Base-by-base conservation (phyloP, 306 rosid genomes). In the Lathyrus sativus region DNA sequence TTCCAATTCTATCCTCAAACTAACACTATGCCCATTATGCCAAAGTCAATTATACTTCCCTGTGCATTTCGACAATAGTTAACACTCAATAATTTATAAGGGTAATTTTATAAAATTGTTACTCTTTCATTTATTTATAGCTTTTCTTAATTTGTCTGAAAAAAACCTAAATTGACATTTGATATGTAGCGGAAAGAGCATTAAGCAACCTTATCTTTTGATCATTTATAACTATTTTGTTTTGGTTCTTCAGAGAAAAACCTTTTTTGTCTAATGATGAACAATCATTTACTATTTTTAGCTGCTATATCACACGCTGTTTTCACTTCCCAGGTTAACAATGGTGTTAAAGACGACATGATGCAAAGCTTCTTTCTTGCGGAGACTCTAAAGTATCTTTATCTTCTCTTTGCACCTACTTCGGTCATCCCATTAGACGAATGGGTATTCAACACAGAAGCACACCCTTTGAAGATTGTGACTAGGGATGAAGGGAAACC, bases 301-400 rank as follows among this genome's bases (percentile, higher is more conserved):
- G 38, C 53, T 55, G 9, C 48, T 44, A 38, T 54, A 22, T 67
- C 22, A 53, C 74, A 45, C 46, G 54, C 73, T 62, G 56, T 79
- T 75, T 46, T 79, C 82, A 88, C 90, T 83, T 76, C 44, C 80
- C 89, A 95, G 99, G 99, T 90, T 51, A 88, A 90, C 70, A 64
- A 79, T 19, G 99, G 99, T n/a, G 88, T 81, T 44, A 95, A 95
- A 51, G 99, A 95, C 88, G 83, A 95, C 59, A 90, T 73, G 97
- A 90, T 95, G 99, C 99, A 95, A 72, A 95, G 89, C 79, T 95
- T 95, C 81, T 95, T 95, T 81, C 97, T 95, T 1, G 97, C 99
- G 0, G 99, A 95, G 92, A 90, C 99, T 5, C 88, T 95, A 64
- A 95, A 95, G 65, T 95, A 95, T 80, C 82, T 95, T 15, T 95